These are phyloP conservation scores for Starmerella davenportii DNA, from an alignment of 805 yeast species.

Conservation along the genomic window DNA sequence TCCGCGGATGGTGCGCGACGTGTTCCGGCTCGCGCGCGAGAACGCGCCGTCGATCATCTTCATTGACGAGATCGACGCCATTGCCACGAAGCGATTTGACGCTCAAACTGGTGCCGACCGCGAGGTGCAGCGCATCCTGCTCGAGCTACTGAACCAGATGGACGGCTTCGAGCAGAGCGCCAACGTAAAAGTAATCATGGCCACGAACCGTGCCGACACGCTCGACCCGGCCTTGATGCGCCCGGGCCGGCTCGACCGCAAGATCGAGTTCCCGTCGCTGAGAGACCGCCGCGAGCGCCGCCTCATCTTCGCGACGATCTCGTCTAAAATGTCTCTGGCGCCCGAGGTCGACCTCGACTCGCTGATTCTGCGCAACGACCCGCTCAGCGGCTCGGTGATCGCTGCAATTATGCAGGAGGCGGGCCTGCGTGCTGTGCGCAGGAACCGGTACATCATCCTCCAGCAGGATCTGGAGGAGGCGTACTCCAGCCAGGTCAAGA, in stretches of 20 bases:
- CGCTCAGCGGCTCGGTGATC: slow-evolving; percentile 85
- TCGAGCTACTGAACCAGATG: slow-evolving; percentile 94
- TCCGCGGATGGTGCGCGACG: slow-evolving; percentile 98
- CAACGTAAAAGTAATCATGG: slow-evolving; percentile 96
- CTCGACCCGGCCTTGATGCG: slow-evolving; percentile 94
- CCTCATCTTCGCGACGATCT: slow-evolving; percentile 84
- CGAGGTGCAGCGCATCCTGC: slow-evolving; percentile 93
- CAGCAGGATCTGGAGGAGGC: slow-evolving; percentile 97
- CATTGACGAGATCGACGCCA: slow-evolving; percentile 97
- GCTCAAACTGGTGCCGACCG: slow-evolving; percentile 99
- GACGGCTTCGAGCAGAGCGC: slow-evolving; percentile 96
- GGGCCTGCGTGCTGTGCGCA: slow-evolving; percentile 94
- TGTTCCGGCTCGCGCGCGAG: slow-evolving; percentile 89
- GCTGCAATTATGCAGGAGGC: slow-evolving; percentile 99
- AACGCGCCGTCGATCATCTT: slow-evolving; percentile 93
- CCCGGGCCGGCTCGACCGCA: slow-evolving; percentile 96
- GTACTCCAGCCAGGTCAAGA: slow-evolving; percentile 87
- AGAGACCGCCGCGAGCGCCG: slow-evolving; percentile 97
- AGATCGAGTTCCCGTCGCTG: slow-evolving; percentile 90
- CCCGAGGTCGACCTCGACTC: slow-evolving; percentile 96
- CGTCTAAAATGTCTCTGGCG: slow-evolving; percentile 92
- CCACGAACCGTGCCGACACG: slow-evolving; percentile 98
- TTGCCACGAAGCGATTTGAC: slow-evolving; percentile 96
- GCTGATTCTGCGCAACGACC: slow-evolving; percentile 85
- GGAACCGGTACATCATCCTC: slow-evolving; percentile 88